Base-by-base conservation (phyloP, 2,329 filamentous ascomycete genomes). In the Penicillium palitans region DNA sequence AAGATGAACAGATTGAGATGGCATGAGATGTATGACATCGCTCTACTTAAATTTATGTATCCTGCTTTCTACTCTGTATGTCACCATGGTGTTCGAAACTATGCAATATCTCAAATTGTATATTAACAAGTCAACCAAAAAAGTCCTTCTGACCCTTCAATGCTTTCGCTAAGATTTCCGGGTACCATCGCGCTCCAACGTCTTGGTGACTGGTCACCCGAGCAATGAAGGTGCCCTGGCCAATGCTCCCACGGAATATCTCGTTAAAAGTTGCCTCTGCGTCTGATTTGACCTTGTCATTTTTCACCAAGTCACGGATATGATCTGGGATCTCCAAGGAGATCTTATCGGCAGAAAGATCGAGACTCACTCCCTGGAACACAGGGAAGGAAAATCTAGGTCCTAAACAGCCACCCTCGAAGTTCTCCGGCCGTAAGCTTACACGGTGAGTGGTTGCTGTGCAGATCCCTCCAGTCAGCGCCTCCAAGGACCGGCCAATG, bases 401-500 rank as follows among this genome's bases (percentile, higher is more conserved):
- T 0, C 73, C 73, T 7, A 73, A 60, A 1, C 63, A n/a, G 0
- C 70, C 68, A 53, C 67, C 63, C 1, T 69, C n/a, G 25, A 72
- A 75, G 31, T 73, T 70, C 25, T 67, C 65, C 7, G 46, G 52
- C 13, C 60, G 64, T 10, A 74, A 59, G 46, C 62, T 71, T 5
- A 75, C 73, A 7, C 72, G 71, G 53, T 75, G 73, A 3, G 73
- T 75, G 1, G 73, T 74, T 7, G 73, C 73, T 2, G 67, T 72
- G 52, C 73, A 75, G 3, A 75, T 66, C 3, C 73, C 73, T 4
- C 69, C 65, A 0, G 73, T 75, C 9, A 75, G 61, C 1, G 72
- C 72, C 53, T 75, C 73, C 10, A 75, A 63, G 1, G 72, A 70
- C 15, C 72, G 70, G 0, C 78, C 80, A 29, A 82, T 80, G 54